Base-by-base conservation (phyloP, 139 green algal genomes). In the Chlamydomonas sp. region DNA sequence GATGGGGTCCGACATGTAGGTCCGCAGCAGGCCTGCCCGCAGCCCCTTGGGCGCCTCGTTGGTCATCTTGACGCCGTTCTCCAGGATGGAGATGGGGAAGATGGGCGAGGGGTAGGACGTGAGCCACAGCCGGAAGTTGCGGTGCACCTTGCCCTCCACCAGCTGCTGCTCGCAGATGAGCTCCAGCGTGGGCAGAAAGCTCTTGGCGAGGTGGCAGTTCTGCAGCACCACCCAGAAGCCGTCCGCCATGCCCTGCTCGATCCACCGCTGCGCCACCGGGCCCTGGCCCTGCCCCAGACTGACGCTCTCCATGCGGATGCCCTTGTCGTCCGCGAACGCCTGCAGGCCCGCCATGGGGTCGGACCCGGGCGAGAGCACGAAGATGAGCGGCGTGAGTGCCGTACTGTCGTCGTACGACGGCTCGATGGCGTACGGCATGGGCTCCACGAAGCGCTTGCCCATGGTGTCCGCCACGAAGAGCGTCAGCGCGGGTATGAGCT, bases 181-280 rank as follows among this genome's bases (percentile, higher is more conserved):
- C 90, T 98, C 96, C 66, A 98, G 93, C 18, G 90, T 90, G 0
- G 95, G 92, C 86, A 97, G 85, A 83, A 95, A 97, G 80, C 77
- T 91, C 88, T 93, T 94, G n/a, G 94, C 94, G 60, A 97, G 93
- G 88, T 97, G 95, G 90, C 95, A 97, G 89, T 97, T 97, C 93
- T 85, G 60, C 72, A 96, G 94, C 59, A 95, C 93, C 78, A 97
- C 95, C 95, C 95, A 97, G 89, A 94, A 96, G 64, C 95, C 95
- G 78, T 94, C 89, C 63, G 90, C 60, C 67, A 93, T 91, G 73
- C 95, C 95, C 63, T 93, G 74, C 71, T 95, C 90, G 49, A 98
- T 95, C 81, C 84, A 91, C 69, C 85, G 81, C 88, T 95, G 89
- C 67, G 95, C 95, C 2, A 96, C 89, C 59, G 95, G 95, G 20